Base-by-base conservation (phyloP, 192 early-diverging fungal genomes). In the Coemansia sp. region DNA sequence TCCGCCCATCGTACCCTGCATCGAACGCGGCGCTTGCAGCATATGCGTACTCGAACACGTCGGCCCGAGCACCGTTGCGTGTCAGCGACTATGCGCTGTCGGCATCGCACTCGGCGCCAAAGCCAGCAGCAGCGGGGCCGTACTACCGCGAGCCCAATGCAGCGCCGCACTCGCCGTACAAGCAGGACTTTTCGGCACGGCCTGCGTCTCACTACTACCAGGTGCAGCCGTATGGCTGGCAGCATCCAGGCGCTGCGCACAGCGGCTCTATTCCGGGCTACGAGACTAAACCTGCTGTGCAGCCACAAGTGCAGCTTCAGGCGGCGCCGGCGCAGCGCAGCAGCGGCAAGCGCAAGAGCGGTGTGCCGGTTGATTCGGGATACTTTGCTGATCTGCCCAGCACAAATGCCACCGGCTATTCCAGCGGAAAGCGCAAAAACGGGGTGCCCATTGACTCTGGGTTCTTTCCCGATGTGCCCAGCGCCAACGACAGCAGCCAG, bases 81-180 rank as follows among this genome's bases (percentile, higher is more conserved):
- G 63, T 69, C 5, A 56, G 63, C 58, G 67, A 75, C 61, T 76
- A 76, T 62, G 60, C 75, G 25, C 58, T 72, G 43, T 43, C 73
- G 12, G 52, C 69, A 14, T n/a, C 52, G n/a, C 50, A 53, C 0
- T 54, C 56, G 11, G 55, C 29, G 35, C 29, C 35, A n/a, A 17
- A 22, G 22, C 43, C 14, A 5, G 24, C 39, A 51, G 52, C 66
- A 39, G 37, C 69, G 56, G 32, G 60, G 32, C 58, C 70, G 62
- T 73, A 74, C 25, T 69, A 75, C 38, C 79, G 73, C 50, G 59
- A 66, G 19, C 67, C 41, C 22, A n/a, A 15, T 6, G 51, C 37
- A 4, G 9, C 35, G 14, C 62, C 62, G 38, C 51, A 38, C 37
- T 41, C 52, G 39, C 62, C 52, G 9, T 56, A 64, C 27, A 25